Evolutionary conservation across 192 early-diverging fungal species (phyloP).

Genomic region (Coemansia javaensis): DNA sequence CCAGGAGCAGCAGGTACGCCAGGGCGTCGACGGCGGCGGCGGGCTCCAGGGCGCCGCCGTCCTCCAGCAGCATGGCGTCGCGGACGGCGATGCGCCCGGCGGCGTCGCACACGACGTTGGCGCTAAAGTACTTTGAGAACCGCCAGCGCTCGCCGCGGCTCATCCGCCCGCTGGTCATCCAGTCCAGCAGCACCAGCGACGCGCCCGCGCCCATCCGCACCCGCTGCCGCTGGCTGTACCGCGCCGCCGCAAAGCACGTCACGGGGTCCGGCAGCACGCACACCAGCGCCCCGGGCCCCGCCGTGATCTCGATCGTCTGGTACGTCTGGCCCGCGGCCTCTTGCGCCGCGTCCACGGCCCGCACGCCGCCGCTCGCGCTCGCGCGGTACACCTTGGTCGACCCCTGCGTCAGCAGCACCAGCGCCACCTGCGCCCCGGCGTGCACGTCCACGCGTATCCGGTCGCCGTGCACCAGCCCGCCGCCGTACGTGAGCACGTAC

Average conservation of each 20-base stretch:
- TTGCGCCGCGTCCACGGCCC: too few relatives aligned
- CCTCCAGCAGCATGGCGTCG: constrained; percentile 31
- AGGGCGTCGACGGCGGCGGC: constrained; percentile 18
- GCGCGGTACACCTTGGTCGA: constrained; percentile 79
- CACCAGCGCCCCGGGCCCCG: constrained; percentile 48
- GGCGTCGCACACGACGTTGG: constrained; percentile 14
- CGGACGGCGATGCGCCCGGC: constrained; percentile 8
- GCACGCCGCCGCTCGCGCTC: too few relatives aligned
- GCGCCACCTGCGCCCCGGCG: constrained; percentile 46
- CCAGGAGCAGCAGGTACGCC: constrained; percentile 34
- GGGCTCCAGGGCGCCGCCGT: neutral
- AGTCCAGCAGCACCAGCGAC: constrained; percentile 72
- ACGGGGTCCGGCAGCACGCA: constrained; percentile 74
- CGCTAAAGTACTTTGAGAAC: constrained; percentile 57
- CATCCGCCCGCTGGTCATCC: constrained; percentile 75
- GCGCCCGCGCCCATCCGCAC: constrained; percentile 30
- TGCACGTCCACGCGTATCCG: constrained; percentile 52
- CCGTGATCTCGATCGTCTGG: constrained; percentile 49
- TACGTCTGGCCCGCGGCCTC: constrained; percentile 14
- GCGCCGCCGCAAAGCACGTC: constrained; percentile 62
- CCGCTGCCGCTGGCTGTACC: constrained; percentile 61
- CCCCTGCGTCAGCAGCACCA: constrained; percentile 75
- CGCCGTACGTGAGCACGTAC: constrained; percentile 72
- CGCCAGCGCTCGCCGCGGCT: constrained; percentile 71
- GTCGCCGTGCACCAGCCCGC: constrained; percentile 74